Base-by-base conservation (phyloP, 2,329 filamentous ascomycete species). In the Nigrograna mackinnonii region DNA sequence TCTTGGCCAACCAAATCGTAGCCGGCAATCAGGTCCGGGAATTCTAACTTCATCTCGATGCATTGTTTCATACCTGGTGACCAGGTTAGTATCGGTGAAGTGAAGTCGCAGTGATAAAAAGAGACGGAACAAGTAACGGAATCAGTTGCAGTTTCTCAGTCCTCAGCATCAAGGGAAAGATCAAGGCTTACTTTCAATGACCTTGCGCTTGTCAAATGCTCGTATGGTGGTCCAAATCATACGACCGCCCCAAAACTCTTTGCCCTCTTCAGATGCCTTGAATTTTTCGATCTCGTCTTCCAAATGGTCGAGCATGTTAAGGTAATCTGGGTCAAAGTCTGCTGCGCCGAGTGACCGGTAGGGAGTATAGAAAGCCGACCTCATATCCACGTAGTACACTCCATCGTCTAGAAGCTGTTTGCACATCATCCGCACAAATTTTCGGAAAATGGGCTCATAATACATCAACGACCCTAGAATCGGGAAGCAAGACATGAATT, bases 1-100 rank as follows among this genome's bases (percentile, higher is more conserved):
- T 96, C 92, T 67, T 92, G 87, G 0, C 90, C 91, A 4, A 96
- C 91, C 7, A 96, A 72, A 67, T 97, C 92, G 68, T 90, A 96
- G 9, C 92, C 92, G 19, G 87, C 84, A 55, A 96, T 83, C 6
- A 95, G 76, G 37, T 91, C 77, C 0, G 92, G 89, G 63, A 86
- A 91, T 22, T 81, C 78, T 41, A 87, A 73, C 70, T 96, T 96
- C 55, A 88, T 85, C 4, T 81, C 78, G 55, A 97, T 89, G 68
- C 91, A 96, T 50, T 87, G 74, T 62, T 92, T 87, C 91, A 96
- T 96, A 66, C 69, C 73, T 72, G 37, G 12, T n/a, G n/a, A n/a
- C n/a, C n/a, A 14, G 16, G 35, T 46, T 34, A 44, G 41, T 42
- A 13, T 12, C 21, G 22, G 22, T 33, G 26, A 16, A 21, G 24